Percentiles rank a stretch among this genome's conserved stretches.
Conservation (phyloP, 192 early-diverging fungal genomes). For the Backusella tuberculispora region DNA sequence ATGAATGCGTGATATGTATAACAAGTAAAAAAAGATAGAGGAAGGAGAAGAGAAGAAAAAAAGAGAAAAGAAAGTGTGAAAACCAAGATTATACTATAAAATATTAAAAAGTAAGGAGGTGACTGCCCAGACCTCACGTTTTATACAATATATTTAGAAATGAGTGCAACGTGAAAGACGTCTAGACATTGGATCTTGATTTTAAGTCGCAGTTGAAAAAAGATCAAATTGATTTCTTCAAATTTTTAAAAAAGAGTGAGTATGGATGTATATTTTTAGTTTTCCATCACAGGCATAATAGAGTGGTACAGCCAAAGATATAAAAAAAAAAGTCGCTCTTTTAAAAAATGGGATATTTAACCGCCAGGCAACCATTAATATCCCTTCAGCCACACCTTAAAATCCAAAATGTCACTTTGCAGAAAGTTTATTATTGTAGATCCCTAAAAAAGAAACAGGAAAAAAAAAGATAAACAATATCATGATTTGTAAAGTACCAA, state of each 20-base stretch:
- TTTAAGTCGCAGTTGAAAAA: neutral
- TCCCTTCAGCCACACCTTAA: slow-evolving; percentile 9
- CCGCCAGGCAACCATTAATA: neutral
- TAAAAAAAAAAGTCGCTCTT: neutral
- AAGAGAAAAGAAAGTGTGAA: neutral
- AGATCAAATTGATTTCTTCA: neutral
- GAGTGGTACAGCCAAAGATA: neutral
- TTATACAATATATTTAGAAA: neutral
- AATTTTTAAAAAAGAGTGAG: neutral
- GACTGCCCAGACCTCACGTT: slow-evolving; percentile 15
- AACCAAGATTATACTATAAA: neutral
- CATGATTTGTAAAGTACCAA: neutral
- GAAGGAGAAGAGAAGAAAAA: neutral
- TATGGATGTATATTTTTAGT: slow-evolving; percentile 3
- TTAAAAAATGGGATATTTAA: neutral
- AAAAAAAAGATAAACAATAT: neutral
- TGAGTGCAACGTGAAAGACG: neutral
- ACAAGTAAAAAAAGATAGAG: neutral
- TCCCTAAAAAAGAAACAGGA: slow-evolving; percentile 7
- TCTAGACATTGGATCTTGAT: too few species aligned
- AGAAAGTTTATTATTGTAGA: slow-evolving; percentile 6
- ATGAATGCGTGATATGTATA: too few species aligned
- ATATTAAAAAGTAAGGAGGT: neutral
- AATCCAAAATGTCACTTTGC: slow-evolving; percentile 10
- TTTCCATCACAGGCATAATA: neutral